Evolutionary conservation across 352 stramenopile species (phyloP), one percentile per base, ranked within the genome.

Genomic region (Saprolegnia parasitica): DNA sequence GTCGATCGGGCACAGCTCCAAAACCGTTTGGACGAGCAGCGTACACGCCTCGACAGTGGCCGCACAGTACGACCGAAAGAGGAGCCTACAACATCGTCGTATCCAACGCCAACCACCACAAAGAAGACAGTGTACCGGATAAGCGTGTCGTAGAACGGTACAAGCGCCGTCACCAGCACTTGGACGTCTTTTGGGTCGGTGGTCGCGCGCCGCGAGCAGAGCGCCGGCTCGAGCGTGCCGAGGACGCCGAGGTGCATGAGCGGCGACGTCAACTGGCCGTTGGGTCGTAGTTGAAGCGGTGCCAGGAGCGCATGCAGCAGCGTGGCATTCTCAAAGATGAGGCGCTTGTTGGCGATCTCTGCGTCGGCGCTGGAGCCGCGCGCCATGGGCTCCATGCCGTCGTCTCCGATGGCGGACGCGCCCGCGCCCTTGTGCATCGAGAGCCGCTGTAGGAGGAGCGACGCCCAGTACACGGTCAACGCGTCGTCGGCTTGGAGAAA

Each of bases 211-310:
- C 84, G 82, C 10, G 90, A 97, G 70, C 90, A 98, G 16, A 98
- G 71, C 24, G 93, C 82, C 9, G 77, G 84, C 74, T 98, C 94
- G 0, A 98, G 76, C 18, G 93, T 94, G 65, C 97, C 83, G 46
- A 97, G 82, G 58, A 96, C 71, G 0, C 89, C 90, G 87, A 98
- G 96, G 58, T 97, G 78, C 45, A 97, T 88, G 45, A 98, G 80
- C 29, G 88, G 84, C 0, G 86, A 86, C n/a, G 81, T 73, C 54
- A 16, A 11, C 50, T 16, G 57, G 63, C 32, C 47, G 47, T 55
- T 55, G n/a, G 47, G 47, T 55, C 35, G 24, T 68, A 79, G 75
- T 39, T 84, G 75, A n/a, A 95, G 52, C 29, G 85, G 80, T 1
- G 60, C 76, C 5, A 93, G 74, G 15, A 95, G 77, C 6, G 84